Conservation (phyloP, 179 eudicot genomes). For the Camellia oleifera region DNA sequence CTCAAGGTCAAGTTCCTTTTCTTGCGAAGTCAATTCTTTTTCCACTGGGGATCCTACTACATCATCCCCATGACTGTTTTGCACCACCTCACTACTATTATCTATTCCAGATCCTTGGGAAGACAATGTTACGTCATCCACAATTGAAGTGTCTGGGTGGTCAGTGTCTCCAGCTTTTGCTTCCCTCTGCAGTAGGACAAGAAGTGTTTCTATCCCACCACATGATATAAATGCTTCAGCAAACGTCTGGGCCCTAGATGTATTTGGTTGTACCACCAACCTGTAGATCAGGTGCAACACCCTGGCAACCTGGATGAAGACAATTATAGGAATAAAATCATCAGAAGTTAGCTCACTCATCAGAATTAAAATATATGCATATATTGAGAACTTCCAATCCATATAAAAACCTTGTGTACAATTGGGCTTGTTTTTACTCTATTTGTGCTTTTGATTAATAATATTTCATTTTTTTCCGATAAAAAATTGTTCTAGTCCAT, state of each 20-base stretch:
- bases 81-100: slow-evolving; percentile 25
- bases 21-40: slow-evolving; percentile 36
- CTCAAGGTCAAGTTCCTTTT: slow-evolving; percentile 32
- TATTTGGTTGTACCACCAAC: slow-evolving; percentile 95
- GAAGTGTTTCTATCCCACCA: slow-evolving; percentile 97
- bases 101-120: slow-evolving; percentile 31
- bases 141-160: slow-evolving; percentile 35
- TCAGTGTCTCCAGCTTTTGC: slow-evolving; percentile 76
- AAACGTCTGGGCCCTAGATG: slow-evolving; percentile 80
- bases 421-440: neutral
- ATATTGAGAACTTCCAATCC: neutral
- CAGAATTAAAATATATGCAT: neutral
- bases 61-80: slow-evolving; percentile 26
- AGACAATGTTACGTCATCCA: slow-evolving; percentile 33
- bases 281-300: slow-evolving; percentile 90
- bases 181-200: slow-evolving; percentile 92
- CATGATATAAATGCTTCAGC: slow-evolving; percentile 91
- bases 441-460: too few relatives aligned
- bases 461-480: too few relatives aligned
- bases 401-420: neutral
- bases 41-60: slow-evolving; percentile 35
- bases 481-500: neutral
- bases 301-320: slow-evolving; percentile 79
- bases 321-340: slow-evolving; percentile 13
- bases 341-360: neutral